Percentiles rank a stretch among this genome's conserved stretches.
phyloP scores from a whole-genome alignment of 1,284 basidiomycete species.

The Rhodofomes roseus region DNA sequence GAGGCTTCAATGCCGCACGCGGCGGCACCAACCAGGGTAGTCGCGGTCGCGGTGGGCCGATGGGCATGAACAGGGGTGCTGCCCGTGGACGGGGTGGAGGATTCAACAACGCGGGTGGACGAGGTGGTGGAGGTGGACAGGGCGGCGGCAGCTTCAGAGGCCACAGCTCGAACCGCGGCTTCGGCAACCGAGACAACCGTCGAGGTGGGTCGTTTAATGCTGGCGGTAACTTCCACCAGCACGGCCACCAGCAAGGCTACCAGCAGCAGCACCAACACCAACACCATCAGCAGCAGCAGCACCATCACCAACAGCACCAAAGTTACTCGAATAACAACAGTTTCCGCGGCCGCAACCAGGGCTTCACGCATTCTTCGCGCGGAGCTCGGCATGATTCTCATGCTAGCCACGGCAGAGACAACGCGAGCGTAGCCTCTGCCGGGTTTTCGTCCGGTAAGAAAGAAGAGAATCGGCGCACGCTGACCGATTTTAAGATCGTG shows the following conservation, averaged over 20 bases:
- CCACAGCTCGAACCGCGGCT: slow-evolving; percentile 60
- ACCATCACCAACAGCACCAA: slow-evolving; percentile 25
- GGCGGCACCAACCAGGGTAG: slow-evolving; percentile 32
- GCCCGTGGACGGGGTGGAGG: slow-evolving; percentile 35
- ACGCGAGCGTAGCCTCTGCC: slow-evolving; percentile 29
- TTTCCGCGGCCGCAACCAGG: slow-evolving; percentile 41
- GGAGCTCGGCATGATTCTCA: slow-evolving; percentile 52
- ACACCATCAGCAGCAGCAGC: slow-evolving; percentile 22
- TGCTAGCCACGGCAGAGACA: slow-evolving; percentile 27
- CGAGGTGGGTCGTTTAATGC: slow-evolving; percentile 60
- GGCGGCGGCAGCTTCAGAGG: slow-evolving; percentile 42
- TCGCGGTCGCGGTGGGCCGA: slow-evolving; percentile 46
- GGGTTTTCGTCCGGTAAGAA: slow-evolving; percentile 53
- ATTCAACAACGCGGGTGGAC: slow-evolving; percentile 36
- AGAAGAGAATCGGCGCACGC: slow-evolving; percentile 78
- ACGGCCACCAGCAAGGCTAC: slow-evolving; percentile 33
- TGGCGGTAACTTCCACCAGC: slow-evolving; percentile 33
- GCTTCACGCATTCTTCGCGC: slow-evolving; percentile 36
- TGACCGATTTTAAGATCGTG: slow-evolving; percentile 95
- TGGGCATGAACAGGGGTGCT: slow-evolving; percentile 43
- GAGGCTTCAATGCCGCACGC: slow-evolving; percentile 36
- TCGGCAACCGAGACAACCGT: slow-evolving; percentile 58
- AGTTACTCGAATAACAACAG: slow-evolving; percentile 24
- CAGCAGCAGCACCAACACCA: slow-evolving; percentile 24
- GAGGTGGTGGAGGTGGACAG: slow-evolving; percentile 33